These are phyloP conservation scores for Pleurostoma richardsiae DNA, from an alignment of 2,329 filamentous ascomycete genomes.

Conservation along the genomic window DNA sequence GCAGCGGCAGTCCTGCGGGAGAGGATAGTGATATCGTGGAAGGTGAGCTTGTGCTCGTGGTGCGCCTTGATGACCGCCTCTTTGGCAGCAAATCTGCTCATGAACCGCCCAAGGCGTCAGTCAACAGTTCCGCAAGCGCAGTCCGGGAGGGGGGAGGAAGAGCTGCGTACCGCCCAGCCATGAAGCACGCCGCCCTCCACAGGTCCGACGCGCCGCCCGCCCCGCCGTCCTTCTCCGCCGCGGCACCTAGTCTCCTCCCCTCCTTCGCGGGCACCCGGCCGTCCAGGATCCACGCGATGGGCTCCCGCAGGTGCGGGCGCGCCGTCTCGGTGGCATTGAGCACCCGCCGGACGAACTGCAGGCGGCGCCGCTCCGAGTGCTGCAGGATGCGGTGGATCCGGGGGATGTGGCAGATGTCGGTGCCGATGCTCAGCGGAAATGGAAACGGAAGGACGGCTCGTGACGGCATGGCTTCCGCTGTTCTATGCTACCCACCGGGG, in stretches of 20 bases:
- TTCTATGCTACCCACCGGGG: too few species aligned
- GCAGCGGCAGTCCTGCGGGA: slow-evolving; percentile 4
- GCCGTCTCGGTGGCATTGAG: slow-evolving; percentile 35
- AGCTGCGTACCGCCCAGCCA: slow-evolving; percentile 36
- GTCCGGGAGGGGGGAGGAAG: neutral
- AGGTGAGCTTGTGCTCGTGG: slow-evolving; percentile 50
- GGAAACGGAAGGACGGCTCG: slow-evolving; percentile 45
- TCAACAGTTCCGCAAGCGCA: neutral
- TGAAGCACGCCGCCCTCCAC: slow-evolving; percentile 31
- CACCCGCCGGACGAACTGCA: slow-evolving; percentile 42
- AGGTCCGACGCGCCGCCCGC: slow-evolving; percentile 11
- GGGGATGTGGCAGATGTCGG: slow-evolving; percentile 68
- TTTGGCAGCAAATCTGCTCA: slow-evolving; percentile 61
- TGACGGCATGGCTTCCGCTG: neutral
- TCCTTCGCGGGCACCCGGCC: slow-evolving; percentile 1
- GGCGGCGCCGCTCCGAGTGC: slow-evolving; percentile 22
- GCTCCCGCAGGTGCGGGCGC: slow-evolving; percentile 1
- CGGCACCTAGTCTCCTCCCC: neutral
- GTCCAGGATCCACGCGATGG: neutral
- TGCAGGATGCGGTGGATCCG: slow-evolving; percentile 59
- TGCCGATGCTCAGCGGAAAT: slow-evolving; percentile 65
- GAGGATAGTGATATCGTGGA: slow-evolving; percentile 53
- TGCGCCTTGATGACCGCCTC: slow-evolving; percentile 73
- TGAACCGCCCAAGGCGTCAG: neutral
- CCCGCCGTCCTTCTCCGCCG: neutral